Base-by-base conservation (phyloP, 441 rosid species). In the Lepidium campestre region DNA sequence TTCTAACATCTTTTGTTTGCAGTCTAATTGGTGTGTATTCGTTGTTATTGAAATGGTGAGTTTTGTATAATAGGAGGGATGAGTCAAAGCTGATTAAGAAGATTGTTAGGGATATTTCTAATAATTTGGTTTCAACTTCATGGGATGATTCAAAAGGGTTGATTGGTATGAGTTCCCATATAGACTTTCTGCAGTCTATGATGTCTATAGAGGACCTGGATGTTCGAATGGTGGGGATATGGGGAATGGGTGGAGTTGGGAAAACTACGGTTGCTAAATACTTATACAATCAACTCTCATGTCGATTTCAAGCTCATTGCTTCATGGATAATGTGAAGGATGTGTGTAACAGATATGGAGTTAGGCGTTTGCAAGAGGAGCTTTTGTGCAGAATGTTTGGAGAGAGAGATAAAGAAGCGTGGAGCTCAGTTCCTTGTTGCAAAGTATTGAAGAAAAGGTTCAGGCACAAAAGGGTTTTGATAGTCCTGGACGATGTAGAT, bases 231-330 rank as follows among this genome's bases (percentile, higher is more conserved):
- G 40, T 80, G 34, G 86, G 82, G 11, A 74, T 82, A 25, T 80
- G 77, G 73, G 84, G 82, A 15, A 79, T 82, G 74, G 85, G 85
- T 47, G 84, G 83, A 15, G 74, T 79, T 6, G 82, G 79, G 8
- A 75, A 73, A 62, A 68, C 80, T 4, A 77, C 78, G 1, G 49
- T 73, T 40, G 78, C 75, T 42, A 65, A 40, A 27, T 36, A 25
- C 49, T 57, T 73, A 5, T 77, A 68, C 62, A 46, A 47, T 22
- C 29, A 58, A 18, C 57, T 68, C 29, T 52, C 72, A n/a, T 25
- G 12, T 13, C 41, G 46, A 5, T 77, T 73, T 35, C 72, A 64
- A 73, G 69, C 63, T 40, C 62, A 61, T 32, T 72, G 72, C 55
- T 77, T 73, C 67, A 49, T 77, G 35, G 72, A 55, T 11, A 69